Evolutionary conservation across 1,139 yeast genomes (phyloP).

Genomic region (Blastobotrys persicus): DNA sequence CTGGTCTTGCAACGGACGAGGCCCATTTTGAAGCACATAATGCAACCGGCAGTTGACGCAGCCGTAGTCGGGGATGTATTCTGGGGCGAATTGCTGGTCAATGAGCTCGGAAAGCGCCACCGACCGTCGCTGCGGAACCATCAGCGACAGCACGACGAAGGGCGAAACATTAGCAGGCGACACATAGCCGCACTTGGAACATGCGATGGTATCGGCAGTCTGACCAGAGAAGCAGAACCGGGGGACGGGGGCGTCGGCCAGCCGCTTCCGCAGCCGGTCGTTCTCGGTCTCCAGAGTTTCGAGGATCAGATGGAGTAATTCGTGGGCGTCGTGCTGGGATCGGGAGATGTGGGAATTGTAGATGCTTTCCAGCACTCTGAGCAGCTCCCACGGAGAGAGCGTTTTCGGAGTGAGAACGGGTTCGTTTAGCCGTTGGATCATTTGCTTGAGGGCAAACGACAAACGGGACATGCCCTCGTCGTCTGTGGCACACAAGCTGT

Average conservation of each 20-base stretch:
- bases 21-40: slow-evolving; percentile 38
- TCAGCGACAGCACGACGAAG: slow-evolving; percentile 69
- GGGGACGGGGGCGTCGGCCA: slow-evolving; percentile 39
- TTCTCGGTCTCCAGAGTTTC: slow-evolving; percentile 77
- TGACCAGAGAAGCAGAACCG: slow-evolving; percentile 75
- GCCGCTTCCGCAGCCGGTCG: slow-evolving; percentile 41
- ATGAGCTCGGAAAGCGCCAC: slow-evolving; percentile 56
- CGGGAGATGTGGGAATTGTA: slow-evolving; percentile 74
- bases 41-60: slow-evolving; percentile 66
- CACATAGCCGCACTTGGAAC: slow-evolving; percentile 61
- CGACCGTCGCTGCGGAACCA: slow-evolving; percentile 60
- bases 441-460: slow-evolving; percentile 48
- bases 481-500: slow-evolving; percentile 29
- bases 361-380: slow-evolving; percentile 71
- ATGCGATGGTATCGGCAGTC: slow-evolving; percentile 62
- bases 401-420: slow-evolving; percentile 55
- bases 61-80: slow-evolving; percentile 75
- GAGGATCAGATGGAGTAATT: slow-evolving; percentile 71
- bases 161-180: slow-evolving; percentile 62
- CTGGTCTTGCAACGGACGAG: slow-evolving; percentile 16
- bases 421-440: slow-evolving; percentile 60
- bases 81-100: slow-evolving; percentile 55
- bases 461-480: slow-evolving; percentile 12
- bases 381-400: slow-evolving; percentile 73
- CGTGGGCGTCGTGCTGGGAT: slow-evolving; percentile 94